phyloP scores from a whole-genome alignment of 768 basidiomycete species.

The Saitozyma podzolica region DNA sequence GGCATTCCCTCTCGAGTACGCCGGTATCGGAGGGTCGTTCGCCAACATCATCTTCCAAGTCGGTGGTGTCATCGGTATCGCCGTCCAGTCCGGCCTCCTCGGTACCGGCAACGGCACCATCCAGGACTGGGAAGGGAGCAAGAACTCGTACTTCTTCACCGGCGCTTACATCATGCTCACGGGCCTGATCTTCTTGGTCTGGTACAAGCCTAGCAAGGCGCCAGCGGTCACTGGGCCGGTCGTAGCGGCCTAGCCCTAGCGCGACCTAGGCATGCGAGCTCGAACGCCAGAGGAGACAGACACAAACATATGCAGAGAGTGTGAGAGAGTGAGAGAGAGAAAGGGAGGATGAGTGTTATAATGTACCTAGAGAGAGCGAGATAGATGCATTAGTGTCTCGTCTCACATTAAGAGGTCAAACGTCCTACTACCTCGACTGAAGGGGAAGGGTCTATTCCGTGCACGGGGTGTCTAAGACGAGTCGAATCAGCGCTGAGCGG shows the following conservation, averaged over 20 bases:
- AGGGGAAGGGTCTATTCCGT: too few relatives aligned
- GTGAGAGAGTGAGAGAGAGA: too few relatives aligned
- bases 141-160: constrained; percentile 44
- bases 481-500: too few relatives aligned
- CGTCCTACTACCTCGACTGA: too few relatives aligned
- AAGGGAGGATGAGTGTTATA: too few relatives aligned
- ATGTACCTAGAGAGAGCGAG: too few relatives aligned
- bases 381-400: too few relatives aligned
- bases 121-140: constrained; percentile 39
- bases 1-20: constrained; percentile 34
- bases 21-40: constrained; percentile 43
- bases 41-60: constrained; percentile 48
- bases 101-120: constrained; percentile 39
- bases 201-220: constrained; percentile 43
- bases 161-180: constrained; percentile 36
- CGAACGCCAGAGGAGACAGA: too few relatives aligned
- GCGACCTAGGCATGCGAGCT: too few relatives aligned
- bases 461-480: too few relatives aligned
- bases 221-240: constrained; percentile 27
- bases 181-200: constrained; percentile 36
- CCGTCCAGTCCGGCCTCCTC: constrained; percentile 42
- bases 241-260: constrained; percentile 28
- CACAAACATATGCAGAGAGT: too few relatives aligned
- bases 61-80: constrained; percentile 42
- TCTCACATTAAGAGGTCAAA: too few relatives aligned